Conservation (phyloP, 2,329 filamentous ascomycete species). For the Alternaria sp. region DNA sequence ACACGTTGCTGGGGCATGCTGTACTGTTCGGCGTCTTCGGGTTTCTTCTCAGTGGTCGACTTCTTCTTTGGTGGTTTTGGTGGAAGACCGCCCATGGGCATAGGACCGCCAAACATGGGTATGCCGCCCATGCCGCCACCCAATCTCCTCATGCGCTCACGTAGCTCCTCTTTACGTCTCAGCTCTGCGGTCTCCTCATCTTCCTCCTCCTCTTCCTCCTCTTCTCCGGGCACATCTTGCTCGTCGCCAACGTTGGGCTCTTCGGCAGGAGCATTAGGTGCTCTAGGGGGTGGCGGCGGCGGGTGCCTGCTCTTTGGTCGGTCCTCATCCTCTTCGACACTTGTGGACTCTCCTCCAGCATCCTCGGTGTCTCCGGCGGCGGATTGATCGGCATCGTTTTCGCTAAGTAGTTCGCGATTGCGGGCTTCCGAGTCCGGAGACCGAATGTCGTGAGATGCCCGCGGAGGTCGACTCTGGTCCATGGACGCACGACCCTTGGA, state of each 20-base stretch:
- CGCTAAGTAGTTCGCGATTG: constrained; percentile 65
- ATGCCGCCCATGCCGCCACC: constrained; percentile 92
- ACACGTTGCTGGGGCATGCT: constrained; percentile 53
- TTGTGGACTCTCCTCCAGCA: constrained; percentile 69
- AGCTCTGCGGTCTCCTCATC: constrained; percentile 90
- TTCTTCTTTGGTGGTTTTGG: constrained; percentile 59
- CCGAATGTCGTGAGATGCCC: constrained; percentile 50
- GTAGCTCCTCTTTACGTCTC: constrained; percentile 83
- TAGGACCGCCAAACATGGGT: constrained; percentile 81
- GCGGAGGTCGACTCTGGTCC: constrained; percentile 52
- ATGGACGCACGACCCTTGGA: constrained; percentile 50
- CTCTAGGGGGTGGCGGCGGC: constrained; percentile 27
- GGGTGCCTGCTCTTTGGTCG: constrained; percentile 45
- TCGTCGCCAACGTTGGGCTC: constrained; percentile 60
- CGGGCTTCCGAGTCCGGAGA: constrained; percentile 52
- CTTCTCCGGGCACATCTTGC: constrained; percentile 60
- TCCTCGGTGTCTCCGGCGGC: constrained; percentile 70
- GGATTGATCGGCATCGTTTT: constrained; percentile 73
- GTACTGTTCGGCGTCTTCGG: constrained; percentile 48
- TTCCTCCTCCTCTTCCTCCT: constrained; percentile 77
- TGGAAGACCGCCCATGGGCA: constrained; percentile 65
- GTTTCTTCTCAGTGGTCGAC: constrained; percentile 48
- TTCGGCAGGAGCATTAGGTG: constrained; percentile 53
- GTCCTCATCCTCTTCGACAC: constrained; percentile 79
- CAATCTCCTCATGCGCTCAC: constrained; percentile 98